Conservation (phyloP, 2,329 filamentous ascomycete species). For the Bipolaris bicolor region DNA sequence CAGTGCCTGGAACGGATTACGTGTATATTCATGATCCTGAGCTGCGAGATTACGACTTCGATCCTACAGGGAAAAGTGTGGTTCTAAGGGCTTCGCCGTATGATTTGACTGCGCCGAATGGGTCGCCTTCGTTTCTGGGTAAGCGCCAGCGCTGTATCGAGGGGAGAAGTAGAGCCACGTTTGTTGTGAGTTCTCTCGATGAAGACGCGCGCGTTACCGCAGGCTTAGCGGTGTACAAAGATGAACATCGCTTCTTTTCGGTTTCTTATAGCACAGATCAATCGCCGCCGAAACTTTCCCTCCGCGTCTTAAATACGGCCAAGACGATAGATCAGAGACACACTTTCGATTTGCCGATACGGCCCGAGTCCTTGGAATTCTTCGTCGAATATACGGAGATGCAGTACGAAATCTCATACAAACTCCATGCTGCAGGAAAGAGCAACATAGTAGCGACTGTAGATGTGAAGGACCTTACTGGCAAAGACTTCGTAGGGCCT, state of each 20-base stretch:
- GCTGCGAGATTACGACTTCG: slow-evolving; percentile 8
- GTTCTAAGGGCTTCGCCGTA: slow-evolving; percentile 9
- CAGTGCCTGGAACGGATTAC: slow-evolving; percentile 1
- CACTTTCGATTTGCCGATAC: not conserved
- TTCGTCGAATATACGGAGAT: slow-evolving; percentile 13
- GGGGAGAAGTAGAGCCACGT: slow-evolving; percentile 13
- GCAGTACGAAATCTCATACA: slow-evolving; percentile 9
- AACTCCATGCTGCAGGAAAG: not conserved
- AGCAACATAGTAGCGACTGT: slow-evolving; percentile 2
- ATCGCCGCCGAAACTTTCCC: not conserved
- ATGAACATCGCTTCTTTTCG: slow-evolving; percentile 24
- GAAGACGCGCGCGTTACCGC: not conserved
- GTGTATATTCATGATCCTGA: slow-evolving; percentile 15
- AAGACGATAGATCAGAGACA: slow-evolving; percentile 7
- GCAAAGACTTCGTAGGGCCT: slow-evolving; percentile 25
- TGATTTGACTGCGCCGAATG: slow-evolving; percentile 10
- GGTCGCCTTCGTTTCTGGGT: slow-evolving; percentile 20
- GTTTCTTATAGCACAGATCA: slow-evolving; percentile 6
- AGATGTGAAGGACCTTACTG: slow-evolving; percentile 14
- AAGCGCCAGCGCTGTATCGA: slow-evolving; percentile 19
- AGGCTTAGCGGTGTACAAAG: slow-evolving; percentile 24
- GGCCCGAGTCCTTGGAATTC: not conserved
- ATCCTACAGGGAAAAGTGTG: not conserved
- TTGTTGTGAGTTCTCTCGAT: not conserved
- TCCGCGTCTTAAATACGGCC: slow-evolving; percentile 19